Base-by-base conservation (phyloP, 257 asterid genomes). In the Solanum peruvianum region DNA sequence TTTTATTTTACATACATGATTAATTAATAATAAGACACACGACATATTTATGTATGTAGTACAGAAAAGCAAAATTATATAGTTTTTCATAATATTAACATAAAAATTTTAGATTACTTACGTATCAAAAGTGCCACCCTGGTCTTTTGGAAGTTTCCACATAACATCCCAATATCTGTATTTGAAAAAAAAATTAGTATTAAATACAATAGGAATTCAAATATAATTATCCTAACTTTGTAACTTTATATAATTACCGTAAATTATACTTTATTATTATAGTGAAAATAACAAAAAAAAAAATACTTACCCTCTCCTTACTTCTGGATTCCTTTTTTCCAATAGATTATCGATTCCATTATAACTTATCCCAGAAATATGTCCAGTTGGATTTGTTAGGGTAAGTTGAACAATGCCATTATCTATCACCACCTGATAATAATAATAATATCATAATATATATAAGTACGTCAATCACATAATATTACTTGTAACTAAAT, bases 161-260 rank as follows among this genome's bases (percentile, higher is more conserved):
- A 92, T 89, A 10, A 90, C 83, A 89, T 95, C 98, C 98, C 98
- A 95, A 71, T 94, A 93, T 27, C 97, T 95, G 88, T 87, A 89
- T 58, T 86, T 64, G 14, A 42, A 16, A 5, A 66, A 6, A 9
- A 21, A 8, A 15, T 0, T 15, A 49, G 16, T 52, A 52, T 6
- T 52, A 1, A 52, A 52, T 52, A 16, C 62, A 52, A 52, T 52
- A 16, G 62, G 23, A 52, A 52, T 52, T 52, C 62, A 16, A 52
- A 52, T 52, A 52, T 16, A 52, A 52, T 16, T 52, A 52, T 52
- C 60, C 60, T 52, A 52, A 52, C 60, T 52, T 52, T 52, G 60
- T 52, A 52, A 52, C 60, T 52, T 52, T 52, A 52, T 52, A 52
- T 52, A 0, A 52, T 52, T 52, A 52, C 62, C 62, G 9, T 52